These are phyloP conservation scores for Trichoderma sp. DNA, from an alignment of 2,329 filamentous ascomycete genomes.

Conservation along the genomic window DNA sequence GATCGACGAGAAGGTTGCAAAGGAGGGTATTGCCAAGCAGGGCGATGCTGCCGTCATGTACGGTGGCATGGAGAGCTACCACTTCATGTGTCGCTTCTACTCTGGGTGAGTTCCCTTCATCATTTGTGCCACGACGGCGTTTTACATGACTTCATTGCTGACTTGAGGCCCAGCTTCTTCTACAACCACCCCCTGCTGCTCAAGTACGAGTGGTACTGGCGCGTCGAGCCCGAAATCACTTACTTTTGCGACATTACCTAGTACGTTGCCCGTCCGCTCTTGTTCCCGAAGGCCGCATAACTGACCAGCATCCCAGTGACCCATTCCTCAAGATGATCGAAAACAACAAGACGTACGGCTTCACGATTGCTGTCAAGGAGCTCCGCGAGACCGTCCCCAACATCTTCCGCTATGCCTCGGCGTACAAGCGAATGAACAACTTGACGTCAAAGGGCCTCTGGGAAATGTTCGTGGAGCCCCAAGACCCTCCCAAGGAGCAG, in stretches of 20 bases:
- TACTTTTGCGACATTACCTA: constrained; percentile 99
- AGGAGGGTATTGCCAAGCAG: constrained; percentile 95
- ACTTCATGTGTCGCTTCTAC: constrained; percentile 99
- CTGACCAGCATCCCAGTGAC: constrained; percentile 59
- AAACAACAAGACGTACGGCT: constrained; percentile 95
- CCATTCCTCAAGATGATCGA: constrained; percentile 95
- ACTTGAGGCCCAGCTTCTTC: constrained; percentile 66
- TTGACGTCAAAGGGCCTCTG: constrained; percentile 88
- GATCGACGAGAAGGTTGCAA: constrained; percentile 90
- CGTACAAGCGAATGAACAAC: constrained; percentile 92
- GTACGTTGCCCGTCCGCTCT: constrained; percentile 49
- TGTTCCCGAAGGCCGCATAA: not conserved
- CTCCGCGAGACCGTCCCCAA: constrained; percentile 97
- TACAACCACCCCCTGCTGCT: constrained; percentile 93
- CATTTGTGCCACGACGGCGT: not conserved
- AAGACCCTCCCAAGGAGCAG: constrained; percentile 64
- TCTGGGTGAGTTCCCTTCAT: constrained; percentile 68
- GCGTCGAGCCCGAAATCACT: constrained; percentile 97
- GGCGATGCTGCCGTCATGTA: constrained; percentile 99
- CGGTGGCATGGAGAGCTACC: constrained; percentile 96
- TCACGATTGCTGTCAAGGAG: constrained; percentile 98
- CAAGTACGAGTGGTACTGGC: constrained; percentile 99
- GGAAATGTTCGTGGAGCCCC: constrained; percentile 95
- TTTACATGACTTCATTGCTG: not conserved
- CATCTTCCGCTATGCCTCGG: constrained; percentile 97